These are phyloP conservation scores for Polytrichum commune DNA, from an alignment of 225 moss, liverwort and hornwort genomes.

Conservation along the genomic window DNA sequence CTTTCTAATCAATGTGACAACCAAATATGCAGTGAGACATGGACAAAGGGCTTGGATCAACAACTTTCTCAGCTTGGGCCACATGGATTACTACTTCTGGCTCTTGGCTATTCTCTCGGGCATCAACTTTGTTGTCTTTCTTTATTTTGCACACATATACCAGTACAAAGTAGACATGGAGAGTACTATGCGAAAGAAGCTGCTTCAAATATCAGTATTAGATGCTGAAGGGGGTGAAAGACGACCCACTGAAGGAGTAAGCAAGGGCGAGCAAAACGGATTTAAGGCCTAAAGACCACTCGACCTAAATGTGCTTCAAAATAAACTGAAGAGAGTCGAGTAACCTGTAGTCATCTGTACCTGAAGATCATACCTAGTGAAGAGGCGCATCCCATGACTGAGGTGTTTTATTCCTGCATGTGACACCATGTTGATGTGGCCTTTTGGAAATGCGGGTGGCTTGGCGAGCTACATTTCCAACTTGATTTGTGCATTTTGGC, in stretches of 20 bases:
- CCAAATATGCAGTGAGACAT: slow-evolving; percentile 13
- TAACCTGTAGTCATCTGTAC: too few relatives aligned
- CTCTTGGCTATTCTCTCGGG: slow-evolving; percentile 44
- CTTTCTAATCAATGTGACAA: slow-evolving; percentile 39
- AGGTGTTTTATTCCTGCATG: too few relatives aligned
- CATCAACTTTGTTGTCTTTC: slow-evolving; percentile 38
- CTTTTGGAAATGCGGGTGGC: background rate
- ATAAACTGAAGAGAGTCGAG: background rate
- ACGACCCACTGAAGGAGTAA: background rate
- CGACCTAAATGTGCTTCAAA: background rate
- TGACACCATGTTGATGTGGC: too few relatives aligned
- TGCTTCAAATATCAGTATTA: slow-evolving; percentile 6
- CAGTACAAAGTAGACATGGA: slow-evolving; percentile 43
- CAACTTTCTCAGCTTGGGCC: slow-evolving; percentile 38
- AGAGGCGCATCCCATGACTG: background rate
- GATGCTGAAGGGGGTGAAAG: background rate
- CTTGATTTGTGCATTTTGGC: background rate
- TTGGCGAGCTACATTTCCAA: background rate
- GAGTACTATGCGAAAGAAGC: slow-evolving; percentile 29
- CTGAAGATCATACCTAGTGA: too few relatives aligned
- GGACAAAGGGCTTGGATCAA: slow-evolving; percentile 37
- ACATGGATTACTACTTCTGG: slow-evolving; percentile 60
- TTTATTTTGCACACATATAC: slow-evolving; percentile 37
- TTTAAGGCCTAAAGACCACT: background rate
- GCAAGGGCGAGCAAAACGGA: background rate